Conservation (phyloP, 2,329 filamentous ascomycete species). For the Penicillium thymicola region DNA sequence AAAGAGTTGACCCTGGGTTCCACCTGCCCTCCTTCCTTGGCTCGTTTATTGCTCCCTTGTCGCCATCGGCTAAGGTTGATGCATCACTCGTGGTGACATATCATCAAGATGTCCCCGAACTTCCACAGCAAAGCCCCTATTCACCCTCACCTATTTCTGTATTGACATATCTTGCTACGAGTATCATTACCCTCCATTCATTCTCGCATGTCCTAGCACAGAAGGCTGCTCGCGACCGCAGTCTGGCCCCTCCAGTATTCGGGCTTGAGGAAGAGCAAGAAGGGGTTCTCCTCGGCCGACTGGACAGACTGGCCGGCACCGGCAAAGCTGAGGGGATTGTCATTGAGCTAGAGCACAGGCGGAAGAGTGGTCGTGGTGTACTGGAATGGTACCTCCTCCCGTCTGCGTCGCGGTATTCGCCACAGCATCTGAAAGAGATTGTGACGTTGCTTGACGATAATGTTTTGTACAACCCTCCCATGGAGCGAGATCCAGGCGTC, state of each 20-base stretch:
- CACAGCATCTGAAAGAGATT: slow-evolving; percentile 49
- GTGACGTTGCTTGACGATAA: slow-evolving; percentile 72
- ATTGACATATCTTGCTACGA: slow-evolving; percentile 82
- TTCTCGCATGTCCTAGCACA: slow-evolving; percentile 70
- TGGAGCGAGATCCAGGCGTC: slow-evolving; percentile 38
- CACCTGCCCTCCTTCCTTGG: slow-evolving; percentile 68
- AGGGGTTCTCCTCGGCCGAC: slow-evolving; percentile 69
- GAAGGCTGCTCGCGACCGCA: slow-evolving; percentile 73
- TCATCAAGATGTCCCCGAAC: slow-evolving; percentile 72
- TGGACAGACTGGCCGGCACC: slow-evolving; percentile 33
- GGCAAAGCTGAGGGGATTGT: slow-evolving; percentile 60
- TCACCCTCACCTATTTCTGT: slow-evolving; percentile 68
- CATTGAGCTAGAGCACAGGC: slow-evolving; percentile 78
- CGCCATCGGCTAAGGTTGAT: slow-evolving; percentile 31
- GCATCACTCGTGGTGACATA: slow-evolving; percentile 76
- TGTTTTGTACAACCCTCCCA: slow-evolving; percentile 59
- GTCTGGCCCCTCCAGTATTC: slow-evolving; percentile 70
- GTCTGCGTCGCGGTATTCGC: slow-evolving; percentile 43
- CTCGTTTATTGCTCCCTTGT: slow-evolving; percentile 59
- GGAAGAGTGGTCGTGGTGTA: slow-evolving; percentile 76
- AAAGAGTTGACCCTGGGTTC: slow-evolving; percentile 47
- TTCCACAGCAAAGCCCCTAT: slow-evolving; percentile 37
- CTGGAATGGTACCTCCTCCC: slow-evolving; percentile 65
- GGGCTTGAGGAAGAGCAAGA: slow-evolving; percentile 75
- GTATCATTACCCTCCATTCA: slow-evolving; percentile 70